phyloP scores from a whole-genome alignment of 2,329 filamentous ascomycete species.

The Cladosporium sphaerospermum region DNA sequence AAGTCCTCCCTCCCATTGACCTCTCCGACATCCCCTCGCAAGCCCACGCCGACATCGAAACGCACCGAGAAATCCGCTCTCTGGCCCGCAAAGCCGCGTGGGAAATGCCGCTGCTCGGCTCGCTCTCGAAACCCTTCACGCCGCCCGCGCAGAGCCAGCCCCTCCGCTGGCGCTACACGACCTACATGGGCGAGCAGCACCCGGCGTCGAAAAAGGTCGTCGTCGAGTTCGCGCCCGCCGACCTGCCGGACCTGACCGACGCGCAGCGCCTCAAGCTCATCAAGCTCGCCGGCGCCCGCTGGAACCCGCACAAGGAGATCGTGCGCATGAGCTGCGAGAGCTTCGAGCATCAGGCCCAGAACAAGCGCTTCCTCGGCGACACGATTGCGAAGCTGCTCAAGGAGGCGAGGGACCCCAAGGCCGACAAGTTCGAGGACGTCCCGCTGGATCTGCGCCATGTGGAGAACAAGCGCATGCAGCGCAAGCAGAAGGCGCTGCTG shows the following conservation, averaged over 20 bases:
- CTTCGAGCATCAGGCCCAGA: slow-evolving; percentile 83
- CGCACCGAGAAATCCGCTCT: slow-evolving; percentile 80
- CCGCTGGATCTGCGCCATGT: slow-evolving; percentile 78
- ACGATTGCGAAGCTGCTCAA: slow-evolving; percentile 65
- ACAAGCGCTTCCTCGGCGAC: slow-evolving; percentile 89
- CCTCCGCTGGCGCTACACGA: slow-evolving; percentile 92
- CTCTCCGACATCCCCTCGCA: slow-evolving; percentile 68
- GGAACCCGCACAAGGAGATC: slow-evolving; percentile 75
- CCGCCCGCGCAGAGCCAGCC: slow-evolving; percentile 62
- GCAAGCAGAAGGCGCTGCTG: slow-evolving; percentile 10
- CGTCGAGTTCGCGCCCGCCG: slow-evolving; percentile 79
- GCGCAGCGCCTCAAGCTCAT: slow-evolving; percentile 72
- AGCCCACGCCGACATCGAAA: slow-evolving; percentile 80
- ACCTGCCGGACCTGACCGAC: slow-evolving; percentile 60
- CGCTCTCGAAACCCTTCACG: slow-evolving; percentile 78
- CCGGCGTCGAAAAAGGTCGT: slow-evolving; percentile 91
- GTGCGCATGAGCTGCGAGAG: slow-evolving; percentile 83
- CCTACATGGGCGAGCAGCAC: slow-evolving; percentile 90
- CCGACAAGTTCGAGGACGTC: slow-evolving; percentile 80
- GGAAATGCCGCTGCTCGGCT: slow-evolving; percentile 82
- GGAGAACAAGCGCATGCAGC: slow-evolving; percentile 12
- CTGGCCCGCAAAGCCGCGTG: slow-evolving; percentile 83
- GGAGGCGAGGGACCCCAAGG: slow-evolving; percentile 63
- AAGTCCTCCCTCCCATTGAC: slow-evolving; percentile 12
- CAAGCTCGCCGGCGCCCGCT: slow-evolving; percentile 79